Base-by-base conservation (phyloP, 768 basidiomycete species). In the Chalciporus pseudorubinellus region DNA sequence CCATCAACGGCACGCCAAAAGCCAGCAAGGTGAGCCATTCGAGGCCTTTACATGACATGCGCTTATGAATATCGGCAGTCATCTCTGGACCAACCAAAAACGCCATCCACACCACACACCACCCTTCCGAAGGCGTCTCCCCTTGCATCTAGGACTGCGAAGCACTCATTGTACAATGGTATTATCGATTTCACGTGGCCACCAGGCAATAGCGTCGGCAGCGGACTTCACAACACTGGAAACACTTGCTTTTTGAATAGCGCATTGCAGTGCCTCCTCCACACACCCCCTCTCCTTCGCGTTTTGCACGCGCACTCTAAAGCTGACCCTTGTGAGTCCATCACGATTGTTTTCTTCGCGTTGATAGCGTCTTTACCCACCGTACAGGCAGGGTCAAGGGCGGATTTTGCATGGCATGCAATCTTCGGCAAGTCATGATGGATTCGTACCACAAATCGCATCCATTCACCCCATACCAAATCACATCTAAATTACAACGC, bases 241-340 rank as follows among this genome's bases (percentile, higher is more conserved):
- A 98, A 98, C 64, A 95, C 92, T 2, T 99, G 97, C 70, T 99
- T 95, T 69, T 74, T 98, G 60, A 99, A 99, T 68, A 93, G 92
- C 58, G 90, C 87, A 19, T 72, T 98, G 44, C 97, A 99, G 72
- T 93, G 92, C 61, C 79, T 98, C 44, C 70, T 97, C 14, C 94
- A 98, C 63, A 98, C 95, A 1, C 84, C 94, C 9, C 92, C 95
- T 2, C 77, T 99, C 21, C 75, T 93, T 33, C 80, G 77, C 54
- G 63, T 87, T 39, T 67, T 92, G 34, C 46, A 71, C 38, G 67
- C 67, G 8, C 87, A 87, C 61, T 70, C 68, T 31, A 76, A 70
- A 56, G 49, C 50, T 2, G 74, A 83, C 9, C 70, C 73, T 57
- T 93, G 90, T 91, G 62, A 62, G 88, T 78, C 44, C 41, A 26